These are phyloP conservation scores for Neonectria punicea DNA, from an alignment of 2,329 filamentous ascomycete species.

Conservation along the genomic window DNA sequence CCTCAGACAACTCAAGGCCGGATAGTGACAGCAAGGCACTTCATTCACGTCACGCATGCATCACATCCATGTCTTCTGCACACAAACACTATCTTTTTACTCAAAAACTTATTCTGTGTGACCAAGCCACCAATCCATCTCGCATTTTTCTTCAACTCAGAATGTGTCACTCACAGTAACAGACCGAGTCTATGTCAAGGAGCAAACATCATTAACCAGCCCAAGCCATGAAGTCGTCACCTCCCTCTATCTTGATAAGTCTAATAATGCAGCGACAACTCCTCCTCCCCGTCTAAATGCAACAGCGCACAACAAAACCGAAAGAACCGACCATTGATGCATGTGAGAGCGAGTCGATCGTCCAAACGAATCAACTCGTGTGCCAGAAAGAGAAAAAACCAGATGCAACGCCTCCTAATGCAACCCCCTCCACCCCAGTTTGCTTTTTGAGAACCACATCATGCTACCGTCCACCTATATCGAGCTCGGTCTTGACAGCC, in stretches of 20 bases:
- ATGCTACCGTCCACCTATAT: slow-evolving; percentile 44
- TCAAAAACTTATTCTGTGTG: background rate
- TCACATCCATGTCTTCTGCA: background rate
- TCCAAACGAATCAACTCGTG: slow-evolving; percentile 33
- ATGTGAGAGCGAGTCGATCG: slow-evolving; percentile 39
- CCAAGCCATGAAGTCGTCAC: slow-evolving; percentile 49
- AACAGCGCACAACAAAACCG: slow-evolving; percentile 46
- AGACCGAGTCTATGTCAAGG: slow-evolving; percentile 16
- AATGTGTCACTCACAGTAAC: slow-evolving; percentile 30
- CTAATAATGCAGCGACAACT: slow-evolving; percentile 53
- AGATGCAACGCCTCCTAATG: slow-evolving; percentile 53
- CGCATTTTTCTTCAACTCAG: slow-evolving; percentile 20
- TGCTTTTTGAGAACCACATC: slow-evolving; percentile 45
- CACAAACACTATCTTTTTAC: slow-evolving; percentile 4
- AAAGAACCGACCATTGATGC: slow-evolving; percentile 46
- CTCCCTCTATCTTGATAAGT: slow-evolving; percentile 53
- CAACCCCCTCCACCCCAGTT: slow-evolving; percentile 47
- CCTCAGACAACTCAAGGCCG: too few relatives aligned
- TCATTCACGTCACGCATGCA: background rate
- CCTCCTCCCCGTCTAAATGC: slow-evolving; percentile 51
- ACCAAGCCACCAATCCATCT: slow-evolving; percentile 12
- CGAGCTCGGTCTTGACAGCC: slow-evolving; percentile 55
- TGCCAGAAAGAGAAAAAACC: slow-evolving; percentile 41
- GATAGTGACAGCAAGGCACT: too few relatives aligned
- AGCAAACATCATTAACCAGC: slow-evolving; percentile 49